Conservation (phyloP, 2,329 filamentous ascomycete genomes). For the Aspergillus neotritici region DNA sequence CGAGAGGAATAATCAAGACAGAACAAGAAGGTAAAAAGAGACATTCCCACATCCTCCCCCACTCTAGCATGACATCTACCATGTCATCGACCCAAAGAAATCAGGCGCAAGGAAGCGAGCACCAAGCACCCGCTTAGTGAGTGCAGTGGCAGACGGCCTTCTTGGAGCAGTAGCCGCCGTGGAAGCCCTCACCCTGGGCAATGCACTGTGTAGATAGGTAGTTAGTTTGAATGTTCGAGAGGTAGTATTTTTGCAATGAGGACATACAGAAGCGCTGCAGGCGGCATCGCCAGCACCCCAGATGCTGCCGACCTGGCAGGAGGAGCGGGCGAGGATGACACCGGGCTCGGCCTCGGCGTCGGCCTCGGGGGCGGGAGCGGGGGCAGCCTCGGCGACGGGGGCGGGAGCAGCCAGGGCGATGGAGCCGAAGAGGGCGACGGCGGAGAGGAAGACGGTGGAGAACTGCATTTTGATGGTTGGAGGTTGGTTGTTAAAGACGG, state of each 20-base stretch:
- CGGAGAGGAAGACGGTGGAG: slow-evolving; percentile 1
- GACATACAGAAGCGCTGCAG: slow-evolving; percentile 1
- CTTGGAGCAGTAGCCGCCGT: background rate
- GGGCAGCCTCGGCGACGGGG: too few relatives aligned
- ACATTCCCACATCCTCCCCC: too few relatives aligned
- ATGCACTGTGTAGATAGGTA: background rate
- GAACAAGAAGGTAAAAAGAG: too few relatives aligned
- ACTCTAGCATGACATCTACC: too few relatives aligned
- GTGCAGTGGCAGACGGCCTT: too few relatives aligned
- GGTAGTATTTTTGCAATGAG: background rate
- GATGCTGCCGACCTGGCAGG: background rate
- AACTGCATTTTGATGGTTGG: background rate
- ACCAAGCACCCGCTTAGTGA: too few relatives aligned
- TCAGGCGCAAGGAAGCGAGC: too few relatives aligned
- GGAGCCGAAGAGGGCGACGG: slow-evolving; percentile 1
- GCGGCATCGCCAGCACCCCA: background rate
- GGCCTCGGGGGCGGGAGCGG: too few relatives aligned
- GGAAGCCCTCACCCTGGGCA: background rate
- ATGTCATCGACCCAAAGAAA: too few relatives aligned
- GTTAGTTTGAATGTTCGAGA: background rate
- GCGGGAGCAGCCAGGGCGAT: background rate
- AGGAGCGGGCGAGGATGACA: background rate
- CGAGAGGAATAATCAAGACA: too few relatives aligned
- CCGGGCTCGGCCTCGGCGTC: background rate
- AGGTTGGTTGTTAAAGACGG: background rate